Evolutionary conservation across 2,329 filamentous ascomycete genomes (phyloP), one percentile per base, ranked within the genome.

Genomic region (Arthroderma uncinatum): DNA sequence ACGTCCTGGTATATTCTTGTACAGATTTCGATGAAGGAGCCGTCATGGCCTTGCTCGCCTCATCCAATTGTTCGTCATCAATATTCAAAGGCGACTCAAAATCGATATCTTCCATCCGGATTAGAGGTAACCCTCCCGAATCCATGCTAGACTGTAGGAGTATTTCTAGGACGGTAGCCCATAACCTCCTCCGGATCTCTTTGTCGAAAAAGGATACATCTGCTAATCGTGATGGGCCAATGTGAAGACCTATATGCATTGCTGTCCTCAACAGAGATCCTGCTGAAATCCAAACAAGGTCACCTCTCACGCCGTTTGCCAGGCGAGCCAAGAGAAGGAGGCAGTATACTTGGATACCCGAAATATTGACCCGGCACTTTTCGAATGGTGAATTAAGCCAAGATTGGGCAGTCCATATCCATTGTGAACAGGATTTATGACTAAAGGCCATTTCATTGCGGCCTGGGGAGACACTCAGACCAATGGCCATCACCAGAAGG

Each of bases 391-490:
- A 66, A 0, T 65, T 64, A 25, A 71, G 62, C 62, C 70, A 71
- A 1, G 65, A 66, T 52, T 71, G 68, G 8, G 70, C 67, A 0
- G 66, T 66, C 53, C 69, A 62, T 12, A 70, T 66, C 69, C 70
- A 72, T 42, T 64, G 72, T 14, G 77, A 68, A 0, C 81, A 81
- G 0, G 73, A 71, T 4, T 68, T 55, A 50, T 65, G 58, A 52
- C 63, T 57, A 57, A 66, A 54, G 52, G 60, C 33, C 54, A 61
- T 48, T 37, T 62, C 58, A 44, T 68, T 65, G 42, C 69, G 74
- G 57, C 79, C 82, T 1, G 73, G 69, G 1, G 80, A 75, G 14
- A 30, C 7, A 48, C 72, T 69, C 1, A 79, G 75, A 9, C 70
- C 70, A 21, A 72, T 68, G 60, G 69, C 66, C 19, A 73, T 61